Percentiles rank a stretch among this genome's conserved stretches.
phyloP scores from a whole-genome alignment of 768 basidiomycete species.

The Dioszegia crocea region DNA sequence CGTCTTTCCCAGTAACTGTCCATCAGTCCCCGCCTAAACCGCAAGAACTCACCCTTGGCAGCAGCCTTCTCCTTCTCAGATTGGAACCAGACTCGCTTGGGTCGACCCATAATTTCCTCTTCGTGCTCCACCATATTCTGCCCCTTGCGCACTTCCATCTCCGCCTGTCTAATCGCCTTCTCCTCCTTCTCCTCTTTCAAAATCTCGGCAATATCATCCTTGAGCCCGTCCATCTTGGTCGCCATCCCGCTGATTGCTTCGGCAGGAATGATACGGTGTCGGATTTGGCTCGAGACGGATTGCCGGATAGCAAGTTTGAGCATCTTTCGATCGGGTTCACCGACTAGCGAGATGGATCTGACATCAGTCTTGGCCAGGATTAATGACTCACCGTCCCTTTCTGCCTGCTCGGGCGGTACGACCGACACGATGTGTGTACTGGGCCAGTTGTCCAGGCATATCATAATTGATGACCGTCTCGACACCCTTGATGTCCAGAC shows the following conservation, averaged over 20 bases:
- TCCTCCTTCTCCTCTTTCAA: conserved; percentile 92
- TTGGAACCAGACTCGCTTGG: conserved; percentile 99
- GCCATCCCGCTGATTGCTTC: conserved; percentile 70
- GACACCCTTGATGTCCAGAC: conserved; percentile 94
- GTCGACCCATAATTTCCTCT: conserved; percentile 84
- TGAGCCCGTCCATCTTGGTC: conserved; percentile 65
- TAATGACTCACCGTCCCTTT: conserved; percentile 70
- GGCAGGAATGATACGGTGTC: conserved; percentile 78
- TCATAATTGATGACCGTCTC: conserved; percentile 99
- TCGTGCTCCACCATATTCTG: conserved; percentile 93
- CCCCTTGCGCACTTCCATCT: conserved; percentile 93
- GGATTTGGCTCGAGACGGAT: conserved; percentile 68
- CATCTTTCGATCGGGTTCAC: conserved; percentile 93
- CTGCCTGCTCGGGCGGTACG: conserved; percentile 92
- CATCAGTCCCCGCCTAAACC: background rate
- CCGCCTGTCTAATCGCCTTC: conserved; percentile 78
- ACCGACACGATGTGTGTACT: conserved; percentile 95
- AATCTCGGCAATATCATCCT: conserved; percentile 71
- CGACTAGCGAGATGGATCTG: conserved; percentile 90
- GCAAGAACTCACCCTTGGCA: conserved; percentile 61
- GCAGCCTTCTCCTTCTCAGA: conserved; percentile 72
- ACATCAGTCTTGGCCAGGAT: background rate
- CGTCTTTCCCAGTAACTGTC: conserved; percentile 68
- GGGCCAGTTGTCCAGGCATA: conserved; percentile 87
- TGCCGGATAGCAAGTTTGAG: conserved; percentile 93